A percentile compares a stretch with the other conserved stretches of the same genome.
These are phyloP conservation scores for Fusarium pseudograminearum DNA, from an alignment of 2,329 filamentous ascomycete species.

Conservation along the genomic window DNA sequence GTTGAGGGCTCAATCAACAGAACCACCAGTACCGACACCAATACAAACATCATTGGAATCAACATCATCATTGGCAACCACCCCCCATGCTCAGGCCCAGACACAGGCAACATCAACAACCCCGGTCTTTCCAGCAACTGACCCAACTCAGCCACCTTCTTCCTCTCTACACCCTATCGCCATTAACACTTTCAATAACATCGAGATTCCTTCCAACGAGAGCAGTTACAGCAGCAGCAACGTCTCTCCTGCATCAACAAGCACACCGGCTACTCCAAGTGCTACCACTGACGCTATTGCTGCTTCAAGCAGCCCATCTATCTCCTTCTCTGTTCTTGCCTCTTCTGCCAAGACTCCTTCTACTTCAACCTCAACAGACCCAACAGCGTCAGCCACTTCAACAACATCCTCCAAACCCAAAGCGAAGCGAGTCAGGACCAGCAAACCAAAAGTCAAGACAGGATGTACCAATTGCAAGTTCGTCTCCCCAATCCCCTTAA, in stretches of 20 bases:
- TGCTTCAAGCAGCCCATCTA: conserved; percentile 15
- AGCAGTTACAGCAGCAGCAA: conserved; percentile 38
- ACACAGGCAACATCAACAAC: conserved; percentile 2
- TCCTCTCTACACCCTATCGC: conserved; percentile 11
- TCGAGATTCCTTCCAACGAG: conserved; percentile 31
- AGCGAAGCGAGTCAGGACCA: conserved; percentile 62
- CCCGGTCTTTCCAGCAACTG: conserved; percentile 15
- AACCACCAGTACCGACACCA: neutral
- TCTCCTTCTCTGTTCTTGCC: conserved; percentile 15
- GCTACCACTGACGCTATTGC: conserved; percentile 3
- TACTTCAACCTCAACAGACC: conserved; percentile 13
- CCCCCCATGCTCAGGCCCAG: neutral
- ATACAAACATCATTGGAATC: neutral
- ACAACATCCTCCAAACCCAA: conserved; percentile 24
- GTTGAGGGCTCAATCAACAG: conserved; percentile 16
- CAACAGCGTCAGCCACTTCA: conserved; percentile 11
- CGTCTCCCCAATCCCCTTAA: conserved; percentile 49
- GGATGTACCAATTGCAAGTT: conserved; percentile 78
- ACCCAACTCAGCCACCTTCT: conserved; percentile 20
- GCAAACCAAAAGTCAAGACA: conserved; percentile 73
- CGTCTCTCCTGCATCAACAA: conserved; percentile 35
- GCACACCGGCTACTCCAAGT: conserved; percentile 33
- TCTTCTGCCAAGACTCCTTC: conserved; percentile 10
- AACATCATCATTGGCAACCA: neutral
- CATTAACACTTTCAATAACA: conserved; percentile 13